These are phyloP conservation scores for Aeminium ludgeri DNA, from an alignment of 495 filamentous ascomycete species.

Conservation along the genomic window DNA sequence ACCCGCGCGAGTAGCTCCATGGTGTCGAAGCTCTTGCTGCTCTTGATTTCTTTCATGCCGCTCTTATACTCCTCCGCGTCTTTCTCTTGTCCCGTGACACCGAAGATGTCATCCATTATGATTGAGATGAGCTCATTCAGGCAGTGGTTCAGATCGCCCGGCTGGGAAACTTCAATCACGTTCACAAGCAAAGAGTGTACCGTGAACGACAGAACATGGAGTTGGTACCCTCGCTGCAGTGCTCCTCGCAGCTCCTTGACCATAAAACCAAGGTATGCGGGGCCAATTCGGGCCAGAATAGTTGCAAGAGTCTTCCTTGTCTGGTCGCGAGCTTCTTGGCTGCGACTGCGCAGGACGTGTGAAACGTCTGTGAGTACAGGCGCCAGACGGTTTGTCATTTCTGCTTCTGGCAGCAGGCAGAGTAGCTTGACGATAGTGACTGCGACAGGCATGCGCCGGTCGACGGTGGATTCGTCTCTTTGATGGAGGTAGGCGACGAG, in stretches of 20 bases:
- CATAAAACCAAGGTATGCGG: conserved; percentile 75
- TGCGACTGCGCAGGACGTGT: conserved; percentile 75
- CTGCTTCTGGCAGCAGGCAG: conserved; percentile 54
- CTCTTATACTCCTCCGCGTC: conserved; percentile 90
- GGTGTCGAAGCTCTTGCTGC: conserved; percentile 91
- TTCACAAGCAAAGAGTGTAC: conserved; percentile 78
- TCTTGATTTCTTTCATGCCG: conserved; percentile 94
- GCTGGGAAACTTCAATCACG: conserved; percentile 52
- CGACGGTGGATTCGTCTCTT: conserved; percentile 86
- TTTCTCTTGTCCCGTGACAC: conserved; percentile 88
- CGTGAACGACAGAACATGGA: conserved; percentile 89
- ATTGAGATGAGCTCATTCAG: conserved; percentile 57
- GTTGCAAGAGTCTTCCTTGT: conserved; percentile 74
- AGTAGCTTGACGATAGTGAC: conserved; percentile 74
- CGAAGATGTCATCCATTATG: conserved; percentile 96
- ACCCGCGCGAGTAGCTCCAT: conserved; percentile 83
- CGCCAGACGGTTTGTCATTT: conserved; percentile 56
- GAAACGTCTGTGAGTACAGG: conserved; percentile 78
- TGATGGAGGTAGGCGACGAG: conserved; percentile 70
- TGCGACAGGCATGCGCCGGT: conserved; percentile 73
- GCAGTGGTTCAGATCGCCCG: conserved; percentile 83
- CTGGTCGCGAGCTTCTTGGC: conserved; percentile 77
- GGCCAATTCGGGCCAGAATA: conserved; percentile 61
- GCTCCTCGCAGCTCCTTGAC: conserved; percentile 76
- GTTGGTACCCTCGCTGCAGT: conserved; percentile 69